phyloP scores from a whole-genome alignment of 116 monocot species.

The Phalaenopsis hybrid region DNA sequence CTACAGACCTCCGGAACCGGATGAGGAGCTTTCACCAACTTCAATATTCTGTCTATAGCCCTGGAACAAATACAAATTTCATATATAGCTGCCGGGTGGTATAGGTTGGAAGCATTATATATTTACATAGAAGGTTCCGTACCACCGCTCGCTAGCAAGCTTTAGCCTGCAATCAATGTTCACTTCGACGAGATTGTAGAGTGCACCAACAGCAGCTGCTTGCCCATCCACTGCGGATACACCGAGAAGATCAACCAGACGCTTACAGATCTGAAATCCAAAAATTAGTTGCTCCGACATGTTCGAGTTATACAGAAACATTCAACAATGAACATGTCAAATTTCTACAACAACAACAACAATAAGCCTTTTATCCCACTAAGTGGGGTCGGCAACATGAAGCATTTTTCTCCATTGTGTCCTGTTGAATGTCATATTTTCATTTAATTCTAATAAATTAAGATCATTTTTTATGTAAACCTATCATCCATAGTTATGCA shows the following conservation, averaged over 20 bases:
- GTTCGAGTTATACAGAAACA: too few relatives aligned
- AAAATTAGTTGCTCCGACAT: neutral
- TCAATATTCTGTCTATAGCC: constrained; percentile 90
- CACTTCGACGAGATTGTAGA: constrained; percentile 88
- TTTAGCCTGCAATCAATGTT: constrained; percentile 88
- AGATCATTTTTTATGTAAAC: too few relatives aligned
- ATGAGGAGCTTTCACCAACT: constrained; percentile 69
- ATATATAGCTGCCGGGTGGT: neutral
- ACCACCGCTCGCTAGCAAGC: constrained; percentile 94
- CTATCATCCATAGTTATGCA: too few relatives aligned
- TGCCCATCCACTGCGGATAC: constrained; percentile 70
- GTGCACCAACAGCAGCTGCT: constrained; percentile 84
- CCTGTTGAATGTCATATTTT: too few relatives aligned
- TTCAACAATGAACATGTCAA: too few relatives aligned
- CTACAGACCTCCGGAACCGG: constrained; percentile 89
- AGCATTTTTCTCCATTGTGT: too few relatives aligned
- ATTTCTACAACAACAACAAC: too few relatives aligned
- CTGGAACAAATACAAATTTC: constrained; percentile 26
- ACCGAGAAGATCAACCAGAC: constrained; percentile 85
- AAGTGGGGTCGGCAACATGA: too few relatives aligned
- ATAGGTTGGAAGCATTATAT: neutral
- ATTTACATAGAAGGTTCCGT: neutral
- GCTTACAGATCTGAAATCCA: constrained; percentile 51
- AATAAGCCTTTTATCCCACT: too few relatives aligned
- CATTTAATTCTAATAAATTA: too few relatives aligned